These are phyloP conservation scores for Ricinus communis DNA, from an alignment of 345 rosid species.

Conservation along the genomic window DNA sequence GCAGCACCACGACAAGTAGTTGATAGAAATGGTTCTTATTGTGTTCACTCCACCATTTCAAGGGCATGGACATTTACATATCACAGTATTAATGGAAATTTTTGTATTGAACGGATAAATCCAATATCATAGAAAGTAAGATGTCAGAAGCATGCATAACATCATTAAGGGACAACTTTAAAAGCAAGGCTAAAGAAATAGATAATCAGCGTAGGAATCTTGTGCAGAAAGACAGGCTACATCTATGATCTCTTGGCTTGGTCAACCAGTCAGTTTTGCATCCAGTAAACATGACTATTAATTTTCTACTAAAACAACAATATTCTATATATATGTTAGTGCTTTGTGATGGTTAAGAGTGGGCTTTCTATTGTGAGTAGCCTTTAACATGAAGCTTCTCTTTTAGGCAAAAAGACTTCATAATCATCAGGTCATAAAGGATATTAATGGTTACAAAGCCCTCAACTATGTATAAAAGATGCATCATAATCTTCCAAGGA, in stretches of 20 bases:
- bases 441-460: background rate
- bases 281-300: background rate
- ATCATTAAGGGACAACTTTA: background rate
- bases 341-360: too few species aligned
- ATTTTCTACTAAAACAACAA: background rate
- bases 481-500: background rate
- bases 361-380: too few species aligned
- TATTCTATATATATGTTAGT: background rate
- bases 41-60: background rate
- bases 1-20: background rate
- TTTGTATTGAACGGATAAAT: constrained; percentile 22
- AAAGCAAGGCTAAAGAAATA: constrained; percentile 35
- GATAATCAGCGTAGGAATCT: constrained; percentile 4
- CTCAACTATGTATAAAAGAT: constrained; percentile 17
- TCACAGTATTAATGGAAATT: constrained; percentile 27
- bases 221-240: background rate
- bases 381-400: background rate
- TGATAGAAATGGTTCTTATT: background rate
- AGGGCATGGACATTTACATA: background rate
- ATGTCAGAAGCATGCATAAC: constrained; percentile 38
- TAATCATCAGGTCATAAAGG: background rate
- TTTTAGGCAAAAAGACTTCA: too few species aligned
- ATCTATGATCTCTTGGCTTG: background rate
- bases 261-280: background rate
- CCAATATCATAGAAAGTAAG: background rate